Evolutionary conservation across 148 eudicot species (phyloP).

Genomic region (Fagopyrum tataricum): DNA sequence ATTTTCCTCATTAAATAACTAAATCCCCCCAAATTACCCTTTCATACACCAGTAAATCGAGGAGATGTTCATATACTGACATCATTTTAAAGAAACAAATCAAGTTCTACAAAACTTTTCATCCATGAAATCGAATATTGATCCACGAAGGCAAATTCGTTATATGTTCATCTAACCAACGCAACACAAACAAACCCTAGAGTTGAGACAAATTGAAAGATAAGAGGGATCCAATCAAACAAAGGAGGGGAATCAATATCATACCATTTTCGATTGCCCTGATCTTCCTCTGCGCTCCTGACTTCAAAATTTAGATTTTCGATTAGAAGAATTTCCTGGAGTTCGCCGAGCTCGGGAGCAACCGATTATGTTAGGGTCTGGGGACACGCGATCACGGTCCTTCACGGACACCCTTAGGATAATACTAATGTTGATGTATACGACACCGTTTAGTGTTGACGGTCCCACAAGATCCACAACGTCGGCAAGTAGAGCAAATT

Average conservation of each 20-base stretch:
- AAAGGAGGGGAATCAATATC: not conserved
- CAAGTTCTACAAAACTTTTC: not conserved
- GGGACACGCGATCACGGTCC: no score
- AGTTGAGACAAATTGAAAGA: not conserved
- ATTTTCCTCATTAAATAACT: not conserved
- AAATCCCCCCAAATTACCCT: not conserved
- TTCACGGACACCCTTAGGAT: not conserved
- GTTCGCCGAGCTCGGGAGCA: not conserved
- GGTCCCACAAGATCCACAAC: not conserved
- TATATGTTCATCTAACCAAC: not conserved
- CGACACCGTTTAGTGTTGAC: not conserved
- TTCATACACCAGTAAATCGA: not conserved
- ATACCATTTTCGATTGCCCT: constrained; percentile 1
- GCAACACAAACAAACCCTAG: not conserved
- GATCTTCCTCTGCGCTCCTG: not conserved
- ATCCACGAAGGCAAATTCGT: not conserved
- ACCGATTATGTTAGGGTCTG: not conserved
- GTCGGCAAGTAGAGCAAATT: not conserved
- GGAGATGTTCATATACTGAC: not conserved
- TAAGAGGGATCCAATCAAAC: not conserved
- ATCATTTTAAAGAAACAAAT: not conserved
- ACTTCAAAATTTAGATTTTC: not conserved
- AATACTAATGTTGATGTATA: not conserved
- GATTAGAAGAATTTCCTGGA: not conserved
- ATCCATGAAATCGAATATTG: not conserved